phyloP scores from a whole-genome alignment of 306 rosid genomes.

The Ormosia semicastrata region DNA sequence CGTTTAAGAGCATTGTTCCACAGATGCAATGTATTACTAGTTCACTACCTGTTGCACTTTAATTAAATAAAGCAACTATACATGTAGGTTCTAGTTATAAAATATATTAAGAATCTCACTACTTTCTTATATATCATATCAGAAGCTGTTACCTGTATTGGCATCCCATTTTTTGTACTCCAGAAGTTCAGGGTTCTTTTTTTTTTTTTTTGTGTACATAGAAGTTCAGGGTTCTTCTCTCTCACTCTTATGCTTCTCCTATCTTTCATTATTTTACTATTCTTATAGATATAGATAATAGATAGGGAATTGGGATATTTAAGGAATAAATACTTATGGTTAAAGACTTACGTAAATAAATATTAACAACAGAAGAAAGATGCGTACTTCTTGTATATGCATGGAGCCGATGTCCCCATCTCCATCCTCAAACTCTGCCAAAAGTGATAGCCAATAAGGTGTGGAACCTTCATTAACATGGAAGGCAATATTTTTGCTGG shows the following conservation, averaged over 20 bases:
- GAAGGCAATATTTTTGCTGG: conserved; percentile 67
- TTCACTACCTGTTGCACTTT: background rate
- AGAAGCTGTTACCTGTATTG: background rate
- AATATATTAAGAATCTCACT: too few relatives aligned
- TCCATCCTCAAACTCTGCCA: conserved; percentile 75
- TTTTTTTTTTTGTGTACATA: background rate
- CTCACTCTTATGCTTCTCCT: background rate
- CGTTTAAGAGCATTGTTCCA: background rate
- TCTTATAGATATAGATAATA: background rate
- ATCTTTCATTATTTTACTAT: background rate
- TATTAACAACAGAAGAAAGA: background rate
- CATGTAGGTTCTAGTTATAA: background rate
- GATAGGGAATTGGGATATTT: background rate
- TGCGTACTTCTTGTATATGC: conserved; percentile 68
- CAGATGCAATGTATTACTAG: background rate
- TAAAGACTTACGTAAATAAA: conserved; percentile 2
- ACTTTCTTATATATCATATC: background rate
- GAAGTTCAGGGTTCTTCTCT: background rate
- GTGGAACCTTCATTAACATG: conserved; percentile 93
- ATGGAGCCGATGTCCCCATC: conserved; percentile 87
- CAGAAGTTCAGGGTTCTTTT: background rate
- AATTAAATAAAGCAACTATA: background rate
- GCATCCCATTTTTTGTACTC: conserved; percentile 1
- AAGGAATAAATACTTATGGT: background rate
- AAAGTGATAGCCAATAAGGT: conserved; percentile 74